A percentile compares a stretch with the other conserved stretches of the same genome.
Conservation (phyloP, 306 rosid genomes). For the Carpinus fangiana region DNA sequence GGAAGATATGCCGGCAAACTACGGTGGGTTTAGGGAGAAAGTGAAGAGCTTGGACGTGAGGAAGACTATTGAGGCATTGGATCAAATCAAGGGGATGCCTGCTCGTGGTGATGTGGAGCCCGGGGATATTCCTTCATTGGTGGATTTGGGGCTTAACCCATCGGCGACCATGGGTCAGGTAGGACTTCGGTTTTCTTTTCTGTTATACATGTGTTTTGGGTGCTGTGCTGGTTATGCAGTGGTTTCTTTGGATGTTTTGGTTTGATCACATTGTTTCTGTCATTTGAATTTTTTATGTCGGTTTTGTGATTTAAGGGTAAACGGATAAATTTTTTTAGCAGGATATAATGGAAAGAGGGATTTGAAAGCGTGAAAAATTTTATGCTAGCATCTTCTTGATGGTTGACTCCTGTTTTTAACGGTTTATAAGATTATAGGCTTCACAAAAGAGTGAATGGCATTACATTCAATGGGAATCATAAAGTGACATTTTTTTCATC, state of each 20-base stretch:
- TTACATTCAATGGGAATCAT: not conserved
- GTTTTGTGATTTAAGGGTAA: not conserved
- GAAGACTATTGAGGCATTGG: constrained; percentile 85
- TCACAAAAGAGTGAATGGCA: not conserved
- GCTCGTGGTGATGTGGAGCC: constrained; percentile 82
- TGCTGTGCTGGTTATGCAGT: not conserved
- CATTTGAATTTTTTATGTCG: not conserved
- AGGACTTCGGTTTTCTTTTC: constrained; percentile 1
- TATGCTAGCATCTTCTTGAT: not conserved
- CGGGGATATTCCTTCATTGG: constrained; percentile 83
- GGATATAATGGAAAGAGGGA: not conserved
- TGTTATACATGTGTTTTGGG: not conserved
- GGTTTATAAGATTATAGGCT: not conserved
- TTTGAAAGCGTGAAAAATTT: not conserved
- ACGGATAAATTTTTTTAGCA: not conserved
- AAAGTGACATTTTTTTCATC: not conserved
- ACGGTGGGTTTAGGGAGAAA: constrained; percentile 80
- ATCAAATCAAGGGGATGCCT: constrained; percentile 83
- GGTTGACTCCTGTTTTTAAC: not conserved
- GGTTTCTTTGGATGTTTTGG: not conserved
- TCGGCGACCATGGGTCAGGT: constrained; percentile 76
- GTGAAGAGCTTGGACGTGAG: constrained; percentile 74
- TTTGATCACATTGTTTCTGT: not conserved
- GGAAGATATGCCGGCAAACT: constrained; percentile 87
- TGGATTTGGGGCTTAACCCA: constrained; percentile 82